Evolutionary conservation across 768 basidiomycete genomes (phyloP).

Genomic region (Tulasnella sp.): DNA sequence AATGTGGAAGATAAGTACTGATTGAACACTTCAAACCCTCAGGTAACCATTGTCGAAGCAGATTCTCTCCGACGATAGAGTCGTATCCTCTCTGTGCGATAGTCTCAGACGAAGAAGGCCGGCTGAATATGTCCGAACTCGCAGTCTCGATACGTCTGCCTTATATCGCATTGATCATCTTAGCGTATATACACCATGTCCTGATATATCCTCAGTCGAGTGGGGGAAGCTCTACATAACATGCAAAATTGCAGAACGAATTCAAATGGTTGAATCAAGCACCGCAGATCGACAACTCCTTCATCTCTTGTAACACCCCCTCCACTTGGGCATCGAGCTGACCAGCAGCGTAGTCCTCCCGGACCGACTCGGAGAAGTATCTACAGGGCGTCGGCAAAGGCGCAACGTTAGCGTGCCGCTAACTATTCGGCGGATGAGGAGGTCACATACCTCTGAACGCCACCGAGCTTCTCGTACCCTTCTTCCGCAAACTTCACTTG

Average conservation of each 20-base stretch:
- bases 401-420: slow-evolving; percentile 10
- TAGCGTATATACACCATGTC: not conserved
- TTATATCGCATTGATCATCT: not conserved
- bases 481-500: slow-evolving; percentile 98
- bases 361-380: slow-evolving; percentile 82
- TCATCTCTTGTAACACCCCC: slow-evolving; percentile 94
- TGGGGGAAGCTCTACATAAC: not conserved
- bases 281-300: slow-evolving; percentile 90
- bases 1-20: too few relatives aligned
- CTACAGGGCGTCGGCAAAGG: slow-evolving; percentile 39
- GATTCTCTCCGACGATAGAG: too few relatives aligned
- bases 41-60: too few relatives aligned
- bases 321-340: slow-evolving; percentile 97
- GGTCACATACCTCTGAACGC: slow-evolving; percentile 71
- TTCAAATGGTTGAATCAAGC: slow-evolving; percentile 13
- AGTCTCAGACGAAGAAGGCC: too few relatives aligned
- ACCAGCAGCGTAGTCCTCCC: slow-evolving; percentile 96
- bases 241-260: not conserved
- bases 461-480: slow-evolving; percentile 93
- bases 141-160: not conserved
- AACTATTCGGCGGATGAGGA: slow-evolving; percentile 1
- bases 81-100: too few relatives aligned
- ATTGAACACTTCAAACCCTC: too few relatives aligned
- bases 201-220: not conserved
- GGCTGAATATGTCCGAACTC: too few relatives aligned